A percentile compares a stretch with the other conserved stretches of the same genome.
Conservation (phyloP, 176 grass and related monocot genomes). For the Coix lacrymajobi region DNA sequence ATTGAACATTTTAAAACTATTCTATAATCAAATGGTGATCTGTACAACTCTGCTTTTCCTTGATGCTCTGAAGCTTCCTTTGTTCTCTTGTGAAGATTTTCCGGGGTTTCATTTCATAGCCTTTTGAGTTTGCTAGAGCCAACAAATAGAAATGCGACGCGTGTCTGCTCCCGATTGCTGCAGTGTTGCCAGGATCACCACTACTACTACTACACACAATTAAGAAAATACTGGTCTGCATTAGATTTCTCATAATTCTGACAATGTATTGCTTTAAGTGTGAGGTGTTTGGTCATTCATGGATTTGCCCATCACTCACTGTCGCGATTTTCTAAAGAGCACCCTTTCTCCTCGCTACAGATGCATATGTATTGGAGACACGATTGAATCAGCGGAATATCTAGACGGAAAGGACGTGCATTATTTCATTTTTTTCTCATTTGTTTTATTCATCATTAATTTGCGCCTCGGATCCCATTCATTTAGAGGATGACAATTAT, state of each 20-base stretch:
- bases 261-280: not conserved
- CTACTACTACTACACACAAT: not conserved
- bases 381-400: constrained; percentile 19
- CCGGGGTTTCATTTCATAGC: not conserved
- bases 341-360: not conserved
- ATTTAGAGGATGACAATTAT: constrained; percentile 20
- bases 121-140: not conserved
- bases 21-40: constrained; percentile 21
- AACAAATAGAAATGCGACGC: not conserved
- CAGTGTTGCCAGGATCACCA: not conserved
- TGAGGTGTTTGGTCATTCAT: constrained; percentile 14
- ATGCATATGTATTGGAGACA: constrained; percentile 2
- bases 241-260: not conserved
- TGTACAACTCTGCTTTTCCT: constrained; percentile 20
- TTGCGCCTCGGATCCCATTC: not conserved
- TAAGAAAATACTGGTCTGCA: not conserved
- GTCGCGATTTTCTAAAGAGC: not conserved
- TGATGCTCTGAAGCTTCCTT: constrained; percentile 40
- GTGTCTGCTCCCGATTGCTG: not conserved
- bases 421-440: not conserved
- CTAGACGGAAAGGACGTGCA: not conserved
- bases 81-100: constrained; percentile 30
- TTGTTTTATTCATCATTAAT: not conserved
- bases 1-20: constrained; percentile 40
- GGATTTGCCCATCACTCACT: constrained; percentile 13